These are phyloP conservation scores for Rhynchosporium graminicola DNA, from an alignment of 2,329 filamentous ascomycete genomes.

Conservation along the genomic window DNA sequence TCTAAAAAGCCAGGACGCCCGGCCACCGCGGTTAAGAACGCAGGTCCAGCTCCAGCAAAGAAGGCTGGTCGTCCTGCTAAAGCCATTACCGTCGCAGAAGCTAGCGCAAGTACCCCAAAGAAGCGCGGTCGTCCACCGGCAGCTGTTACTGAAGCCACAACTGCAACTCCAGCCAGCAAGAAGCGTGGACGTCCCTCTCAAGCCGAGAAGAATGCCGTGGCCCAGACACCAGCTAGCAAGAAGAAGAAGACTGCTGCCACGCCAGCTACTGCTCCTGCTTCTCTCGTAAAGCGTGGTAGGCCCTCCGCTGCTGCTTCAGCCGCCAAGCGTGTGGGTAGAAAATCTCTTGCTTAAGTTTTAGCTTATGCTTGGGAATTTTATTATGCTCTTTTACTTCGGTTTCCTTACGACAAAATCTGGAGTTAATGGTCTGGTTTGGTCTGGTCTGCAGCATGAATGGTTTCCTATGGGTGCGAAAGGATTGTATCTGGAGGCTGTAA, in stretches of 20 bases:
- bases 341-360: background rate
- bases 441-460: conserved; percentile 1
- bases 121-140: conserved; percentile 20
- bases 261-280: conserved; percentile 7
- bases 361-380: background rate
- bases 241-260: conserved; percentile 14
- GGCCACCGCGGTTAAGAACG: background rate
- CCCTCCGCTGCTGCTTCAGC: conserved; percentile 3
- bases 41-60: background rate
- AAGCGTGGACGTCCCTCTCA: conserved; percentile 16
- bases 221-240: conserved; percentile 17
- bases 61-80: conserved; percentile 12
- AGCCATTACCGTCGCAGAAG: background rate
- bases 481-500: conserved; percentile 5
- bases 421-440: conserved; percentile 10
- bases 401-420: conserved; percentile 9
- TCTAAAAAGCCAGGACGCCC: background rate
- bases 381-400: background rate
- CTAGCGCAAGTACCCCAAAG: conserved; percentile 13
- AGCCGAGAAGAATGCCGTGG: conserved; percentile 11
- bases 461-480: background rate
- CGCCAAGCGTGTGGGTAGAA: background rate
- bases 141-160: background rate
- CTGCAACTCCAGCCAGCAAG: conserved; percentile 13
- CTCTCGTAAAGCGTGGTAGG: conserved; percentile 11